phyloP scores from a whole-genome alignment of 306 rosid species.

The Vicia faba region DNA sequence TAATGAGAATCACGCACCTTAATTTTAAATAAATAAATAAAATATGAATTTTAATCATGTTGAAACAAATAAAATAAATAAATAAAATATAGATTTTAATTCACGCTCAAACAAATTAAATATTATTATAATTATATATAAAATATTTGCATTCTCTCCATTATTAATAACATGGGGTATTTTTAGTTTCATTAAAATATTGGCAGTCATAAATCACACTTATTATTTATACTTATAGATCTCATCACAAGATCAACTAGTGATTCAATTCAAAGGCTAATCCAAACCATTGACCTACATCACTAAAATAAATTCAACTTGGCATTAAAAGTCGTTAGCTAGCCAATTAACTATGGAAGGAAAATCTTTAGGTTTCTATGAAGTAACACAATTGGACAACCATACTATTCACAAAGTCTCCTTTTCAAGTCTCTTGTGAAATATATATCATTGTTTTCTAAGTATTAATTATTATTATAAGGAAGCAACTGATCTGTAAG shows the following conservation, averaged over 20 bases:
- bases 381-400: conserved; percentile 35
- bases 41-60: no score
- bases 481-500: not conserved
- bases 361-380: conserved; percentile 1
- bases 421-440: conserved; percentile 24
- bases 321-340: conserved; percentile 35
- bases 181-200: not conserved
- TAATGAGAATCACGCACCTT: no score
- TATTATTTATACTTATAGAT: conserved; percentile 11
- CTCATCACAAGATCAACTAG: conserved; percentile 14
- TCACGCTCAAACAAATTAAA: no score
- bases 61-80: no score
- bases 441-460: conserved; percentile 22
- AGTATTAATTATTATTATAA: conserved; percentile 8
- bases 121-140: no score
- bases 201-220: not conserved
- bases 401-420: conserved; percentile 17
- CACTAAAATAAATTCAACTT: conserved; percentile 35
- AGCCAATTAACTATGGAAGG: conserved; percentile 26
- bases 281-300: conserved; percentile 42
- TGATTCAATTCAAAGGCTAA: conserved; percentile 40
- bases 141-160: conserved; percentile 1
- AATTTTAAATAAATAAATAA: no score
- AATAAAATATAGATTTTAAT: no score
- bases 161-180: not conserved